A percentile compares a stretch with the other conserved stretches of the same genome.
These are phyloP conservation scores for Leccinum arenicola DNA, from an alignment of 768 basidiomycete genomes.

Conservation along the genomic window DNA sequence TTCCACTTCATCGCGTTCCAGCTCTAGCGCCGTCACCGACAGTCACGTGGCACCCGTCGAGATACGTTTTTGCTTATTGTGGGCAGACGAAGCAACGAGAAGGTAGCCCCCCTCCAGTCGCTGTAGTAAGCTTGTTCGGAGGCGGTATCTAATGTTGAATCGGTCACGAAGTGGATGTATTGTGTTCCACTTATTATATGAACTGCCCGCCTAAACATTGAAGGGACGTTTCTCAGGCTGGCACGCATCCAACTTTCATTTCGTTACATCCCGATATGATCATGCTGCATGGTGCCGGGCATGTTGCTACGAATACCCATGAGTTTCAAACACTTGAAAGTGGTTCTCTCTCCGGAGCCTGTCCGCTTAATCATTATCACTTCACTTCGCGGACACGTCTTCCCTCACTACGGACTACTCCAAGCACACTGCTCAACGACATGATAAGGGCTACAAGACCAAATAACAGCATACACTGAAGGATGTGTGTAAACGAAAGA, in stretches of 20 bases:
- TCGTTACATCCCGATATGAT: no score
- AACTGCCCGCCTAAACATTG: background rate
- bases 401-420: background rate
- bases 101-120: slow-evolving; percentile 60
- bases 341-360: background rate
- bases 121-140: slow-evolving; percentile 74
- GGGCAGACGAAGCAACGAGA: slow-evolving; percentile 70
- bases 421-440: no score
- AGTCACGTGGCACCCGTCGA: slow-evolving; percentile 81
- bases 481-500: background rate
- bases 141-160: slow-evolving; percentile 31
- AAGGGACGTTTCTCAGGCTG: background rate
- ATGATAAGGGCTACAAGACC: no score
- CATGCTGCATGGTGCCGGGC: no score
- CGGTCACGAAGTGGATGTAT: background rate
- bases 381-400: background rate
- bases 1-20: slow-evolving; percentile 73
- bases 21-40: slow-evolving; percentile 70
- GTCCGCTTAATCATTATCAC: background rate
- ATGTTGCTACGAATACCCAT: no score
- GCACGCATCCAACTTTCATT: no score
- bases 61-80: slow-evolving; percentile 78
- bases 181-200: no score
- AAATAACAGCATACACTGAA: background rate
- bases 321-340: no score